Evolutionary conservation across 345 rosid species (phyloP).

Genomic region (Populus deltoides): DNA sequence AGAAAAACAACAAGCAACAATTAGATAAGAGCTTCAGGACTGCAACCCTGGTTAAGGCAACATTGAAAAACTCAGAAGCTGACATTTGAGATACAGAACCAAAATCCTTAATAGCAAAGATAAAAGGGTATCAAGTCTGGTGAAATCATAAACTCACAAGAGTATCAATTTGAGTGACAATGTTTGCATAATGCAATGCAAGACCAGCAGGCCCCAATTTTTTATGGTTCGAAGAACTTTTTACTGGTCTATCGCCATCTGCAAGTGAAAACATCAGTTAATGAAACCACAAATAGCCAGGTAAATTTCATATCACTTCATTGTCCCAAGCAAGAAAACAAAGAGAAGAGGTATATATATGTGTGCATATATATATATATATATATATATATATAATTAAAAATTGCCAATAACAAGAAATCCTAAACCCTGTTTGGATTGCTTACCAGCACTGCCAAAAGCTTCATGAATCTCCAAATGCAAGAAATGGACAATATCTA

Average conservation of each 20-base stretch:
- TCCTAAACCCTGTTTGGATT: conserved; percentile 4
- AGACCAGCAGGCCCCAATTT: conserved; percentile 92
- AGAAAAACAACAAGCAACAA: neutral
- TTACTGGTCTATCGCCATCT: conserved; percentile 51
- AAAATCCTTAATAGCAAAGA: neutral
- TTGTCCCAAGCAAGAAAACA: neutral
- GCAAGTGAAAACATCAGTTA: conserved; percentile 28
- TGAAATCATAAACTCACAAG: conserved; percentile 58
- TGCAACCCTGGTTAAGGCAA: neutral
- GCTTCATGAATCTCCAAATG: conserved; percentile 90
- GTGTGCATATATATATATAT: neutral
- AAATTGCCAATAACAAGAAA: neutral
- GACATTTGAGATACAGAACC: neutral
- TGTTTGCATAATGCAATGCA: conserved; percentile 96
- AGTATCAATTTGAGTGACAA: conserved; percentile 86
- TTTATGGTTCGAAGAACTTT: conserved; percentile 39
- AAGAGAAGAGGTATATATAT: neutral
- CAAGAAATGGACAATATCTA: conserved; percentile 87
- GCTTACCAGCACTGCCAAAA: conserved; percentile 79
- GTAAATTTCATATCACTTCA: neutral
- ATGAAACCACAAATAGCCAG: neutral
- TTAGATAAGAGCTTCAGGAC: neutral
- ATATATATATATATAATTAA: neutral
- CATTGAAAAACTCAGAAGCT: neutral
- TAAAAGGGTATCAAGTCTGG: neutral